Base-by-base conservation (phyloP, 2,329 filamentous ascomycete genomes). In the Trichoderma cornu-damae region DNA sequence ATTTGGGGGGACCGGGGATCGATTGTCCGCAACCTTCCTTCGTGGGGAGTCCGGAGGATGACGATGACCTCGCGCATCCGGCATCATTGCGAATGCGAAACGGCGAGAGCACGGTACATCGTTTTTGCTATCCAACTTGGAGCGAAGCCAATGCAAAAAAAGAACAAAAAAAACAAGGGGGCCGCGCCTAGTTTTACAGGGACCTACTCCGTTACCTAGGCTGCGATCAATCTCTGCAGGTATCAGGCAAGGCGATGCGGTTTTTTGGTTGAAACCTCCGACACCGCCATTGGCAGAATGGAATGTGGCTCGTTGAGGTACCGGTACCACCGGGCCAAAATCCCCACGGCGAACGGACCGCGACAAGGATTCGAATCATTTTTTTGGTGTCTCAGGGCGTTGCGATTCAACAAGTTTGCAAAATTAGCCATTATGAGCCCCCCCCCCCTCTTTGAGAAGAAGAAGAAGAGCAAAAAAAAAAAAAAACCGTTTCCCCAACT, bases 401-500 rank as follows among this genome's bases (percentile, higher is more conserved):
- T 38, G 40, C 59, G 26, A 61, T 62, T 62, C 60, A 62, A 62
- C 60, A 61, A n/a, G 55, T 48, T 58, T 54, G 44, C 49, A 58
- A 57, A 57, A 34, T 37, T 49, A 32, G 40, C 44, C 52, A 57
- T 44, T 43, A 44, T 35, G 28, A 44, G 40, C 58, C 59, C n/a
- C n/a, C n/a, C n/a, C n/a, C n/a, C n/a, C n/a, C n/a, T n/a, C n/a
- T n/a, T n/a, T n/a, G n/a, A n/a, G n/a, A n/a, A n/a, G n/a, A n/a
- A n/a, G n/a, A n/a, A n/a, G n/a, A n/a, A n/a, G n/a, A n/a, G n/a
- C n/a, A 20, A 22, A 34, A 59, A 52, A 38, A 60, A 16, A 9
- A 26, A 59, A 53, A 46, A 62, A 62, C 37, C 32, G n/a, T n/a
- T 44, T 40, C 61, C 61, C 61, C 60, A 62, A 62, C 61, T 62